Conservation (phyloP, 805 yeast species). For the Candida ficus region DNA sequence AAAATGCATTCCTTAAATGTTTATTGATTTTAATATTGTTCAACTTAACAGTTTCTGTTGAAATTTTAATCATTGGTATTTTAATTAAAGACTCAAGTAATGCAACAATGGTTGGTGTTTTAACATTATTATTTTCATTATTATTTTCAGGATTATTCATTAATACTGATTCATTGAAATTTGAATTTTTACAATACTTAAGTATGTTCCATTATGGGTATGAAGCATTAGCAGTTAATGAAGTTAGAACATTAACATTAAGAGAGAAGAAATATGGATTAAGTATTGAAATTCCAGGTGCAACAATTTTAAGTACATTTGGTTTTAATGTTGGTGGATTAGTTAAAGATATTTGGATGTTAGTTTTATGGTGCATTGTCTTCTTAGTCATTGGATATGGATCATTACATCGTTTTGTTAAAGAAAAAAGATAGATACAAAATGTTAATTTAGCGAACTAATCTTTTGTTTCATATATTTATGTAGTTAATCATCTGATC, state of each 20-base stretch:
- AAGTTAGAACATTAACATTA: constrained; percentile 79
- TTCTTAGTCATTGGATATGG: constrained; percentile 70
- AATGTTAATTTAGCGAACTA: too few species aligned
- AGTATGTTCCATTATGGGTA: constrained; percentile 95
- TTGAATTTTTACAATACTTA: constrained; percentile 73
- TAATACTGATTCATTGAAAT: constrained; percentile 62
- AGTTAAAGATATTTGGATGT: constrained; percentile 55
- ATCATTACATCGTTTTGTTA: constrained; percentile 65
- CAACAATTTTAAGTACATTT: constrained; percentile 90
- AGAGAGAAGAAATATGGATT: constrained; percentile 89
- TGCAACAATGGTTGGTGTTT: constrained; percentile 83
- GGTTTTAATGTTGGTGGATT: constrained; percentile 86
- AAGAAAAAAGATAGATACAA: constrained; percentile 49
- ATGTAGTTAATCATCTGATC: too few species aligned
- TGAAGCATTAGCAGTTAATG: constrained; percentile 88
- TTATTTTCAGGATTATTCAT: constrained; percentile 92
- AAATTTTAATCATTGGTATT: constrained; percentile 84
- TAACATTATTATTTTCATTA: constrained; percentile 77
- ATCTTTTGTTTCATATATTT: too few species aligned
- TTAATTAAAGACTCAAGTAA: constrained; percentile 85
- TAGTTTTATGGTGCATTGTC: constrained; percentile 49
- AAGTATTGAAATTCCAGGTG: constrained; percentile 95
- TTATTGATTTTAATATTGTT: constrained; percentile 69
- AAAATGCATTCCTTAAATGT: constrained; percentile 67
- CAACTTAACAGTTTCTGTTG: constrained; percentile 81